These are phyloP conservation scores for Solanum pinnatisectum DNA, from an alignment of 257 asterid species.

Conservation along the genomic window DNA sequence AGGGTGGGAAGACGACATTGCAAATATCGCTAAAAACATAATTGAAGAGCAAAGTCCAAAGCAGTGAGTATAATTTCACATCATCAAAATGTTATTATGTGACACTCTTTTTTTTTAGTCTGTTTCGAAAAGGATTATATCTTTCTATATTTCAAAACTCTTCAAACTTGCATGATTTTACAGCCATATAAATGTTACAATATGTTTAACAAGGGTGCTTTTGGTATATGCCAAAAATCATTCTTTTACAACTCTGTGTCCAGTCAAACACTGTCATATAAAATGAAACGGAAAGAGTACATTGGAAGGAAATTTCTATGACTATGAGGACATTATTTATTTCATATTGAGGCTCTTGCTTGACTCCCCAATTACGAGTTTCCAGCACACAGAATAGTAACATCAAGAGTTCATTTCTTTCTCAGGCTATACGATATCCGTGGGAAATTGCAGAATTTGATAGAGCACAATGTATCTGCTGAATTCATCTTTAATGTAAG, in stretches of 20 bases:
- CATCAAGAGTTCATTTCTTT: neutral
- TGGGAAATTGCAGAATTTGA: constrained; percentile 70
- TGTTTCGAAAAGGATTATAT: neutral
- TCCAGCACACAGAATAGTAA: neutral
- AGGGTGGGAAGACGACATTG: constrained; percentile 86
- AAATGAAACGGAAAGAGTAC: neutral
- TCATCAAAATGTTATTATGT: neutral
- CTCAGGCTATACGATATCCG: constrained; percentile 63
- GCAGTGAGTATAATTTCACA: constrained; percentile 42
- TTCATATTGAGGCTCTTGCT: neutral
- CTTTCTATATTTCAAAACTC: neutral
- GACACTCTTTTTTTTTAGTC: neutral
- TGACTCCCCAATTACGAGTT: neutral
- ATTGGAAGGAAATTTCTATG: neutral
- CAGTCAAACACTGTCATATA: neutral
- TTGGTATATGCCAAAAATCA: neutral
- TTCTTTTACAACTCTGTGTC: neutral
- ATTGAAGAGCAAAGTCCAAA: constrained; percentile 76
- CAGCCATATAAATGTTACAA: neutral
- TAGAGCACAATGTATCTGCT: constrained; percentile 72
- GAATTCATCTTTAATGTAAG: constrained; percentile 68
- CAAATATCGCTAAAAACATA: constrained; percentile 53
- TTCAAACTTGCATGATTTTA: neutral
- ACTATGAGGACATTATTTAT: neutral
- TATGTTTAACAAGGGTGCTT: neutral